Conservation (phyloP, 257 asterid genomes). For the Solanum phureja region DNA sequence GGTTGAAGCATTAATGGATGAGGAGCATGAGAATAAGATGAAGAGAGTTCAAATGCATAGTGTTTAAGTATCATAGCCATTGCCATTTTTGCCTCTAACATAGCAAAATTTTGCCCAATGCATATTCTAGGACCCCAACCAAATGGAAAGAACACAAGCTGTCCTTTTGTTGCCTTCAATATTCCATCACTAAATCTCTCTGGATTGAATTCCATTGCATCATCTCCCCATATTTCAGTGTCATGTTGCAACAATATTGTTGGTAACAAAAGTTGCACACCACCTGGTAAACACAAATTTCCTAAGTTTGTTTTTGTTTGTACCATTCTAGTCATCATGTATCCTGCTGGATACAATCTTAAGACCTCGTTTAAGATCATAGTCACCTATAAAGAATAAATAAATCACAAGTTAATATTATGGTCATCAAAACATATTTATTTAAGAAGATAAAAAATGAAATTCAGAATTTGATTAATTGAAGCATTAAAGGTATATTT, state of each 20-base stretch:
- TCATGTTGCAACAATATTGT: constrained; percentile 12
- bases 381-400: constrained; percentile 1
- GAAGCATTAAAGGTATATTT: no score
- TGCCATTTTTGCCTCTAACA: constrained; percentile 11
- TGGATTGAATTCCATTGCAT: constrained; percentile 18
- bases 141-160: constrained; percentile 9
- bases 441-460: no score
- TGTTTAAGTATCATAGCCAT: constrained; percentile 4
- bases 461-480: no score
- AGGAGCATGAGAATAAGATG: constrained; percentile 17
- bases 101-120: constrained; percentile 4
- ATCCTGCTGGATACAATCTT: constrained; percentile 9
- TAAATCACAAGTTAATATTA: background rate
- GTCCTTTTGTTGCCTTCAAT: constrained; percentile 10
- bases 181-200: constrained; percentile 14
- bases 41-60: constrained; percentile 7
- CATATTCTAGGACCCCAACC: constrained; percentile 15
- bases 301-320: constrained; percentile 1
- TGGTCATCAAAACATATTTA: no score
- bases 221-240: constrained; percentile 8
- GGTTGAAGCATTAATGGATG: constrained; percentile 1
- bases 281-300: background rate
- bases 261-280: background rate
- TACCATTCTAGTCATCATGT: background rate
- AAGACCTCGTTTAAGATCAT: constrained; percentile 11